Conservation (phyloP, 1,284 basidiomycete species). For the Ustilago vetiveriae region DNA sequence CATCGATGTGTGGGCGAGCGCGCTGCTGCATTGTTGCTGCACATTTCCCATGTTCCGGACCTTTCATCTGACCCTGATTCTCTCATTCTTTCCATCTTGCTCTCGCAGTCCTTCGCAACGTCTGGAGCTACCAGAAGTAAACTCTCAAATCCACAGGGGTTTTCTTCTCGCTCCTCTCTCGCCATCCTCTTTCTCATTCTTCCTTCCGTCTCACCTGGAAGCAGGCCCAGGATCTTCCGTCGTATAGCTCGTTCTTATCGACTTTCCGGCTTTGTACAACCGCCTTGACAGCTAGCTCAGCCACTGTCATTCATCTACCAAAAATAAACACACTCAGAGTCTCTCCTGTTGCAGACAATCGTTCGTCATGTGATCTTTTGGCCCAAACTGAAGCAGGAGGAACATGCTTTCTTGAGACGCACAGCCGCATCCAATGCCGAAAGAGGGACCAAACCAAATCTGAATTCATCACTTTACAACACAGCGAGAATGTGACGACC, state of each 20-base stretch:
- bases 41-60: neutral
- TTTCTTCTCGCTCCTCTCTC: constrained; percentile 5
- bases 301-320: constrained; percentile 9
- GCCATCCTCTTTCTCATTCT: neutral
- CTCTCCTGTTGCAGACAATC: constrained; percentile 8
- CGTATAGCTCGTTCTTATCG: neutral
- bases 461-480: too few species aligned
- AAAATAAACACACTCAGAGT: constrained; percentile 23
- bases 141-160: constrained; percentile 5
- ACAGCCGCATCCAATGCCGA: too few species aligned
- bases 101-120: constrained; percentile 57
- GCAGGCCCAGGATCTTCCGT: neutral
- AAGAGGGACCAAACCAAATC: too few species aligned
- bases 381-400: too few species aligned
- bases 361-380: too few species aligned
- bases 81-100: neutral
- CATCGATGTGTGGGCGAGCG: neutral
- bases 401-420: neutral
- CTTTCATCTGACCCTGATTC: constrained; percentile 9
- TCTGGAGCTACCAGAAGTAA: constrained; percentile 61
- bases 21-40: constrained; percentile 2
- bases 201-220: neutral
- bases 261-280: constrained; percentile 28
- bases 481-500: too few species aligned
- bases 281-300: neutral